A percentile compares a stretch with the other conserved stretches of the same genome.
Conservation (phyloP, 2,329 filamentous ascomycete species). For the Passalora sequoiae region DNA sequence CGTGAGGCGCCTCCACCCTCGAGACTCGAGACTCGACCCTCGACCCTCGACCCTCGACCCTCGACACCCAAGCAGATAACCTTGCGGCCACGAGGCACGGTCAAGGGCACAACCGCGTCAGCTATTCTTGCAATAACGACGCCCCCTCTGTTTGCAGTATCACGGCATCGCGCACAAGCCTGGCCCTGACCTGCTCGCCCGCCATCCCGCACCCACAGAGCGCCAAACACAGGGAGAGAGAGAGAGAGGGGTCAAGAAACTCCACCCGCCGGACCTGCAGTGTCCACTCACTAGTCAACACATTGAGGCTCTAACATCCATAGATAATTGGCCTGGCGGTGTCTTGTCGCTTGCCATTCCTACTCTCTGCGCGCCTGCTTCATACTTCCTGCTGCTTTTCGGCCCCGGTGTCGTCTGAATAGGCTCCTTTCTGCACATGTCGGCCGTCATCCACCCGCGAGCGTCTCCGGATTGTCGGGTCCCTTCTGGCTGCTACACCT, state of each 20-base stretch:
- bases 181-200: background rate
- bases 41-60: background rate
- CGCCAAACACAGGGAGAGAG: background rate
- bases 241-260: conserved; percentile 3
- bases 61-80: background rate
- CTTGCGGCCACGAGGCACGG: conserved; percentile 1
- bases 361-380: background rate
- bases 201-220: background rate
- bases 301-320: conserved; percentile 4
- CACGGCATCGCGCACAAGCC: background rate
- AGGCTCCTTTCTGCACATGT: conserved; percentile 7
- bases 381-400: too few species aligned
- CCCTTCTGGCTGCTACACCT: conserved; percentile 3
- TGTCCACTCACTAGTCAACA: background rate
- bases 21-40: too few species aligned
- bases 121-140: background rate
- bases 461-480: conserved; percentile 13
- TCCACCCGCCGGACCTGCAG: conserved; percentile 4
- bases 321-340: conserved; percentile 7
- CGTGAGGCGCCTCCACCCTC: too few species aligned
- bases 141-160: background rate
- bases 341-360: conserved; percentile 9
- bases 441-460: conserved; percentile 7
- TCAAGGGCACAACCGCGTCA: background rate
- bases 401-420: conserved; percentile 10